A percentile compares a stretch with the other conserved stretches of the same genome.
These are phyloP conservation scores for Primulina huaijiensis DNA, from an alignment of 257 asterid species.

Conservation along the genomic window DNA sequence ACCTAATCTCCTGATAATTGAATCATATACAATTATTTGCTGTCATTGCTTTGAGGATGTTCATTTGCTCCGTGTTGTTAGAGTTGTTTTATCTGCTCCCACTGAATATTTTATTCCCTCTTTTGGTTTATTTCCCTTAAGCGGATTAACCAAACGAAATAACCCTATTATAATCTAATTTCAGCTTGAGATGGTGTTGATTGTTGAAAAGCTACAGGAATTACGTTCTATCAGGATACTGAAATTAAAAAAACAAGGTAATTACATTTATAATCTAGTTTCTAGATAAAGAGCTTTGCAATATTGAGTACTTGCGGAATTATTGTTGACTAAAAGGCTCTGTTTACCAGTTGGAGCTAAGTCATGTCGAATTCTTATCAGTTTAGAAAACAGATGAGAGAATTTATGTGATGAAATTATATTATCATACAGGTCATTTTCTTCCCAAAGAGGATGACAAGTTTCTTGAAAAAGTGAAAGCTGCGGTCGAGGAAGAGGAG, in stretches of 20 bases:
- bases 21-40: background rate
- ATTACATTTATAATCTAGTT: conserved; percentile 16
- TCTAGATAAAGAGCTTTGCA: conserved; percentile 2
- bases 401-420: conserved; percentile 17
- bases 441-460: conserved; percentile 96
- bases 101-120: conserved; percentile 6
- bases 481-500: conserved; percentile 98
- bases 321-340: conserved; percentile 13
- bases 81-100: conserved; percentile 6
- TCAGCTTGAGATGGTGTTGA: conserved; percentile 89
- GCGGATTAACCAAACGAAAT: background rate
- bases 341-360: background rate
- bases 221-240: conserved; percentile 79
- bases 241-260: conserved; percentile 93
- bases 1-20: conserved; percentile 6
- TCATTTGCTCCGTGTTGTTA: conserved; percentile 16
- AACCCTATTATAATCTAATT: conserved; percentile 26
- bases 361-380: conserved; percentile 8
- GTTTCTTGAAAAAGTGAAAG: conserved; percentile 91
- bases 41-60: conserved; percentile 17
- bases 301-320: conserved; percentile 1
- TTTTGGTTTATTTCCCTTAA: conserved; percentile 12
- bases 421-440: conserved; percentile 62
- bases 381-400: conserved; percentile 10
- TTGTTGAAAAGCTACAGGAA: conserved; percentile 92